These are phyloP conservation scores for Penicillium arizonense DNA, from an alignment of 495 filamentous ascomycete species.

Conservation along the genomic window DNA sequence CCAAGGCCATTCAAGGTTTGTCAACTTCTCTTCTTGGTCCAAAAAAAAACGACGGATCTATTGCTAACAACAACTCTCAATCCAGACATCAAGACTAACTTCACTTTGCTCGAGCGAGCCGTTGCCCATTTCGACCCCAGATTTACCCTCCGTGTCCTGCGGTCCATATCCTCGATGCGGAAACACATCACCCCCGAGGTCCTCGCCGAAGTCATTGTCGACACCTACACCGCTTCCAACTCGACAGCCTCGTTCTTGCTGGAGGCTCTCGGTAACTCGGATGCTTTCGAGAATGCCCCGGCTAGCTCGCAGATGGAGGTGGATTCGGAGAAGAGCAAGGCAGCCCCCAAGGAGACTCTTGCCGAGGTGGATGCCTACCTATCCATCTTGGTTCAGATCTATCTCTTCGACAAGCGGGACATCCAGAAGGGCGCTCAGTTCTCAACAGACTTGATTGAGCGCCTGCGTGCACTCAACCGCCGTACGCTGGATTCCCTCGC, in stretches of 20 bases:
- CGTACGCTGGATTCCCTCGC: conserved; percentile 91
- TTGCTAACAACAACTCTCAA: conserved; percentile 3
- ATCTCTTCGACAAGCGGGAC: conserved; percentile 79
- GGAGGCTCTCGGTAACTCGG: conserved; percentile 60
- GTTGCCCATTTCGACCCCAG: conserved; percentile 91
- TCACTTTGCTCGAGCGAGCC: conserved; percentile 84
- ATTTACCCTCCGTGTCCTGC: conserved; percentile 89
- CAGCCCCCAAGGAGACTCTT: conserved; percentile 64
- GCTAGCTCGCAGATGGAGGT: conserved; percentile 71
- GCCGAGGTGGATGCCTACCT: conserved; percentile 93
- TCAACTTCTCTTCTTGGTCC: conserved; percentile 8
- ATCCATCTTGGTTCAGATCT: conserved; percentile 83
- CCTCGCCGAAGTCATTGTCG: conserved; percentile 73
- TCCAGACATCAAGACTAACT: conserved; percentile 95
- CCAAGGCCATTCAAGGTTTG: conserved; percentile 66
- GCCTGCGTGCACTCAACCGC: conserved; percentile 84
- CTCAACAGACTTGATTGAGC: conserved; percentile 75
- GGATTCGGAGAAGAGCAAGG: conserved; percentile 56
- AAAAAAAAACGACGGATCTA: not conserved
- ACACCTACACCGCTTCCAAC: conserved; percentile 69
- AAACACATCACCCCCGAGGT: conserved; percentile 83
- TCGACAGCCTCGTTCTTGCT: conserved; percentile 67
- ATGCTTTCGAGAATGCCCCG: conserved; percentile 56
- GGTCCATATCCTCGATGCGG: conserved; percentile 92
- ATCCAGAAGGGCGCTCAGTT: conserved; percentile 78